Evolutionary conservation across 192 early-diverging fungal species (phyloP).

Genomic region (Tieghemiomyces parasiticus): DNA sequence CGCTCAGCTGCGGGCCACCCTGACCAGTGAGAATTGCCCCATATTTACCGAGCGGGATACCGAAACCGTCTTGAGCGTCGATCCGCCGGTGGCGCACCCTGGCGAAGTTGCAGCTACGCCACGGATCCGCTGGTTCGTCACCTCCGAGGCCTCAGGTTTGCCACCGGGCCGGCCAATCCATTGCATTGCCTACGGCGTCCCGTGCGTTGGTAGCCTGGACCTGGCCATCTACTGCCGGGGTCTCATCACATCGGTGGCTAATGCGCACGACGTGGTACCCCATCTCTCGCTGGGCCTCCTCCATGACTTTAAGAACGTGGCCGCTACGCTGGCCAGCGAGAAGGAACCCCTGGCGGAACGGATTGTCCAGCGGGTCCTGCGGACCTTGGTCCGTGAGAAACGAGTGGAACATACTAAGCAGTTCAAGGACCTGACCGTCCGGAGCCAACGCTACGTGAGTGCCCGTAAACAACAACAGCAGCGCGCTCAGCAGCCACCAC

Average conservation of each 20-base stretch:
- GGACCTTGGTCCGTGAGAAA: constrained; percentile 11
- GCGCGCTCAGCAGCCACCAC: background rate
- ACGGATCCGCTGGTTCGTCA: constrained; percentile 37
- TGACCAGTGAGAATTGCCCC: background rate
- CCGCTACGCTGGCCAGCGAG: constrained; percentile 38
- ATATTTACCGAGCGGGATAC: constrained; percentile 1
- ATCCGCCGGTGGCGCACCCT: background rate
- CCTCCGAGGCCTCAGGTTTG: constrained; percentile 40
- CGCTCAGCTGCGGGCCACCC: background rate
- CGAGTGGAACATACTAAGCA: background rate
- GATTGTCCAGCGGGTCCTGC: constrained; percentile 41
- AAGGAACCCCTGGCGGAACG: constrained; percentile 44
- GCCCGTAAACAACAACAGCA: background rate
- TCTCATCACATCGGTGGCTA: constrained; percentile 68
- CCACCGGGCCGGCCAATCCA: constrained; percentile 61
- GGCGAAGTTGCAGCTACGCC: no score
- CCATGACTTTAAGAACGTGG: constrained; percentile 60
- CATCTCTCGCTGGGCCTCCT: constrained; percentile 59
- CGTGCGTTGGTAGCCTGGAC: constrained; percentile 51
- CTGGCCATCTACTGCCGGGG: constrained; percentile 53
- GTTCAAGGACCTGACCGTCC: background rate
- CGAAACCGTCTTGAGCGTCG: background rate
- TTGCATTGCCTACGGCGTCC: constrained; percentile 75
- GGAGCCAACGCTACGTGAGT: constrained; percentile 3
- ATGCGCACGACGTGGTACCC: constrained; percentile 64